These are phyloP conservation scores for Malassezia nana DNA, from an alignment of 1,284 basidiomycete species.

Conservation along the genomic window DNA sequence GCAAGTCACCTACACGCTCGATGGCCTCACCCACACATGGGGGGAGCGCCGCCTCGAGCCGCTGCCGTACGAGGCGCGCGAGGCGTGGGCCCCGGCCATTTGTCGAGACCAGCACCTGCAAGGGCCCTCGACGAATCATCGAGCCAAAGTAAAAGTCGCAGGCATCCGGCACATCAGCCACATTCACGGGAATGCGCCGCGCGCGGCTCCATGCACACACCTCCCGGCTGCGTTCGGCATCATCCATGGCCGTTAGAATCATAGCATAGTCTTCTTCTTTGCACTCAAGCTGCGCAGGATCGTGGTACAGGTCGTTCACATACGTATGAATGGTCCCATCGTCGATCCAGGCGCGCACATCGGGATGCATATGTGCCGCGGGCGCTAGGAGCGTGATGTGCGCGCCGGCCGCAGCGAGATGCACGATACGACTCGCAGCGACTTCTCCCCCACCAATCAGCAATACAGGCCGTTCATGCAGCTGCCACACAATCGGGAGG, in stretches of 20 bases:
- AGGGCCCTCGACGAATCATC: constrained; percentile 75
- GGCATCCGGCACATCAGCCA: constrained; percentile 75
- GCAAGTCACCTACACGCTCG: constrained; percentile 64
- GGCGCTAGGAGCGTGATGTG: constrained; percentile 43
- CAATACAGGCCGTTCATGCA: constrained; percentile 68
- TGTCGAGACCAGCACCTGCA: constrained; percentile 93
- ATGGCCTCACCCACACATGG: constrained; percentile 68
- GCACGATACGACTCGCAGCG: constrained; percentile 56
- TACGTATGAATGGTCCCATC: constrained; percentile 30
- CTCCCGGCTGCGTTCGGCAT: constrained; percentile 59
- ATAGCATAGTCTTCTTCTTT: constrained; percentile 58
- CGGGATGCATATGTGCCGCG: constrained; percentile 31
- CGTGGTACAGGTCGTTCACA: constrained; percentile 46
- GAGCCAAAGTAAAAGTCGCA: constrained; percentile 99
- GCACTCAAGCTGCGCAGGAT: constrained; percentile 37
- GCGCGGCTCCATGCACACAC: constrained; percentile 66
- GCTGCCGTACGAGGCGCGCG: constrained; percentile 68
- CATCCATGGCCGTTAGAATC: constrained; percentile 89
- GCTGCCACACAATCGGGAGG: constrained; percentile 74
- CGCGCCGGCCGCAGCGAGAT: constrained; percentile 43
- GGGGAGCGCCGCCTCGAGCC: constrained; percentile 63
- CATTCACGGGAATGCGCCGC: constrained; percentile 74
- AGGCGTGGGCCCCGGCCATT: constrained; percentile 86
- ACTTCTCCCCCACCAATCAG: constrained; percentile 82
- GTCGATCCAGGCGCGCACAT: constrained; percentile 38